Conservation (phyloP, 768 basidiomycete species). For the Boletellus sp. region DNA sequence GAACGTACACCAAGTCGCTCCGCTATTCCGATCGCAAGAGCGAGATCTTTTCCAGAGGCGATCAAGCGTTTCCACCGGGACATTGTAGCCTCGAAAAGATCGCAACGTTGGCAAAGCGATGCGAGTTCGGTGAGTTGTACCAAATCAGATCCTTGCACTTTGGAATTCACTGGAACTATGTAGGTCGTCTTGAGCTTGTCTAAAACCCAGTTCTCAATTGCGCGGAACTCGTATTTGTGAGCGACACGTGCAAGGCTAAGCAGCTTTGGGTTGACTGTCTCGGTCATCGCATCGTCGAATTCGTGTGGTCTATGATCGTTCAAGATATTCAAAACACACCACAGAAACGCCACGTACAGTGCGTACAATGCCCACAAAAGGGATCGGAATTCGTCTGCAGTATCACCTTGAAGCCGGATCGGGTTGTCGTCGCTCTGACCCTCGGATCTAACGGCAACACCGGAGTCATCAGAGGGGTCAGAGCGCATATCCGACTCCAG, state of each 20-base stretch:
- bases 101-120: constrained; percentile 44
- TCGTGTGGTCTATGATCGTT: constrained; percentile 39
- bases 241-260: constrained; percentile 47
- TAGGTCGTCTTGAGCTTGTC: constrained; percentile 39
- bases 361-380: constrained; percentile 53
- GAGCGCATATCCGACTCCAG: constrained; percentile 35
- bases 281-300: constrained; percentile 40
- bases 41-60: constrained; percentile 42
- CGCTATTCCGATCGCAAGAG: constrained; percentile 44
- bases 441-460: constrained; percentile 37
- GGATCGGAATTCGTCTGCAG: constrained; percentile 47
- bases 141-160: constrained; percentile 36
- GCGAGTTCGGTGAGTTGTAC: constrained; percentile 51
- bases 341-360: constrained; percentile 37
- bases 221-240: constrained; percentile 47
- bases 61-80: constrained; percentile 48
- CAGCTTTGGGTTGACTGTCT: constrained; percentile 43
- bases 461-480: constrained; percentile 14
- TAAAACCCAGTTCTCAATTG: constrained; percentile 44
- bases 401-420: constrained; percentile 45
- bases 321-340: background rate
- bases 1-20: constrained; percentile 45
- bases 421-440: constrained; percentile 50
- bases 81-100: constrained; percentile 41
- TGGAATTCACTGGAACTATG: constrained; percentile 27